Evolutionary conservation across 768 basidiomycete genomes (phyloP).

Genomic region (Rhodotorula taiwanensis): DNA sequence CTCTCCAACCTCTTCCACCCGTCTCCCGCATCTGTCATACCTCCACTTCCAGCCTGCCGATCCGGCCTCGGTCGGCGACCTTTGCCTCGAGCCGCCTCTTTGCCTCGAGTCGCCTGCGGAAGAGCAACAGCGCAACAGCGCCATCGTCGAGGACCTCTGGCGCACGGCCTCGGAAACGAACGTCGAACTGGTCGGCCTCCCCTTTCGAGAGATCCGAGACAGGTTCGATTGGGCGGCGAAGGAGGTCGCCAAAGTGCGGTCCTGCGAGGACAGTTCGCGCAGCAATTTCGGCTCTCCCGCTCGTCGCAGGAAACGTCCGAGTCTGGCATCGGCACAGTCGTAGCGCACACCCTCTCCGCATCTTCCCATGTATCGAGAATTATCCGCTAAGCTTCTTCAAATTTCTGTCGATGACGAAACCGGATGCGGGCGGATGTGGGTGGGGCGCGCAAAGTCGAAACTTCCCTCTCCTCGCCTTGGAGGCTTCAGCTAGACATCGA

Average conservation of each 20-base stretch:
- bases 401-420: neutral
- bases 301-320: slow-evolving; percentile 20
- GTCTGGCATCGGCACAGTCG: slow-evolving; percentile 2
- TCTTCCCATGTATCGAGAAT: too few relatives aligned
- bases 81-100: neutral
- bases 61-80: neutral
- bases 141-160: neutral
- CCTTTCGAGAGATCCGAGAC: neutral
- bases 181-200: slow-evolving; percentile 3
- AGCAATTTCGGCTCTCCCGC: neutral
- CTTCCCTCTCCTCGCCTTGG: too few relatives aligned
- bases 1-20: rapidly evolving
- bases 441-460: too few relatives aligned
- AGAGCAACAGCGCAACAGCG: neutral
- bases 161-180: neutral
- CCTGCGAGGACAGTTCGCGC: neutral
- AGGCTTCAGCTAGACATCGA: too few relatives aligned
- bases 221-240: slow-evolving; percentile 9
- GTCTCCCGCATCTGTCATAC: neutral
- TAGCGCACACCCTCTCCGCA: too few relatives aligned
- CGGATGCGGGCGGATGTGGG: too few relatives aligned
- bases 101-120: neutral
- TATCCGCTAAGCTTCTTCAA: neutral
- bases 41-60: neutral
- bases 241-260: neutral